These are phyloP conservation scores for Metahyphopichia silvanorum DNA, from an alignment of 805 yeast species.

Conservation along the genomic window DNA sequence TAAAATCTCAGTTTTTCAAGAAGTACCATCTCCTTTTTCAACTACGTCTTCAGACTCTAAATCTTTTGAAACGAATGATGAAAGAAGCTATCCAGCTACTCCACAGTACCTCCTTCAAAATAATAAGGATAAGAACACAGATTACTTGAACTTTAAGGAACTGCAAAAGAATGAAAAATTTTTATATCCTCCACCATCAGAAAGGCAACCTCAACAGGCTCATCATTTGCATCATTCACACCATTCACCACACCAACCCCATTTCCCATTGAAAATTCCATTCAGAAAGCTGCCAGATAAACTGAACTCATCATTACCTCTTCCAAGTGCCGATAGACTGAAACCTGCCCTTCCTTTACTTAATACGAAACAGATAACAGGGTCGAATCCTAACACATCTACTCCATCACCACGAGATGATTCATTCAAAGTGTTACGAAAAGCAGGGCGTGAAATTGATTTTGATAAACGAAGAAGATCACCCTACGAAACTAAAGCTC, in stretches of 20 bases:
- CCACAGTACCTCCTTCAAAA: slow-evolving; percentile 62
- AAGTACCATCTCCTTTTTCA: slow-evolving; percentile 34
- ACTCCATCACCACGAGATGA: slow-evolving; percentile 12
- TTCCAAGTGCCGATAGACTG: no score
- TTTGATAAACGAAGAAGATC: slow-evolving; percentile 77
- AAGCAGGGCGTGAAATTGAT: slow-evolving; percentile 70
- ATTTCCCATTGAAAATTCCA: slow-evolving; percentile 15
- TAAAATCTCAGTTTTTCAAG: slow-evolving; percentile 34
- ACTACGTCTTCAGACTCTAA: slow-evolving; percentile 54
- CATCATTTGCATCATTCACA: not conserved
- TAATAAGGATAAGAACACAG: slow-evolving; percentile 38
- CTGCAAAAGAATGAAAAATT: slow-evolving; percentile 9
- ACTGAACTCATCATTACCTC: no score
- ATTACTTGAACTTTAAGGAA: slow-evolving; percentile 59
- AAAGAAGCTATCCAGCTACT: slow-evolving; percentile 54
- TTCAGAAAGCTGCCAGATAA: slow-evolving; percentile 3
- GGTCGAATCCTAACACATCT: slow-evolving; percentile 1
- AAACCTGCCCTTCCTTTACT: slow-evolving; percentile 13
- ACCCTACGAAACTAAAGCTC: slow-evolving; percentile 54
- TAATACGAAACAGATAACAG: slow-evolving; percentile 13
- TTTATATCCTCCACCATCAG: slow-evolving; percentile 4
- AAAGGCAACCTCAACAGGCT: slow-evolving; percentile 1
- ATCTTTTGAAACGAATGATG: slow-evolving; percentile 45
- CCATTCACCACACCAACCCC: slow-evolving; percentile 5
- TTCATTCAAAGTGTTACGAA: slow-evolving; percentile 65